Evolutionary conservation across 148 eudicot genomes (phyloP).

Genomic region (Persicaria maculosa): DNA sequence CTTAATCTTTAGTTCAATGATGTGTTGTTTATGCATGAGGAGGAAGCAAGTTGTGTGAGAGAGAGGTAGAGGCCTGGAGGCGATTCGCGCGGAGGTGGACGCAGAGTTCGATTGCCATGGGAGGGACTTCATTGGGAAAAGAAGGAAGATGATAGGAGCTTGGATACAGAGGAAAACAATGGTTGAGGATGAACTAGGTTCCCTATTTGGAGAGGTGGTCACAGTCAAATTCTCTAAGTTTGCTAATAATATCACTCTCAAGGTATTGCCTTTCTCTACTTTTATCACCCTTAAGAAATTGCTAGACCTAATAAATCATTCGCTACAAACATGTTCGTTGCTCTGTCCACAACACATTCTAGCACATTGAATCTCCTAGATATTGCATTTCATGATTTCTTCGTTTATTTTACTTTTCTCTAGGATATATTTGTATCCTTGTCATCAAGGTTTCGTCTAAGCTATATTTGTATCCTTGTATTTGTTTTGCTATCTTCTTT

Average conservation of each 20-base stretch:
- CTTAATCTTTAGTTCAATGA: conserved; percentile 8
- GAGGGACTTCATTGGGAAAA: conserved; percentile 28
- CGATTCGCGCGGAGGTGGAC: conserved; percentile 48
- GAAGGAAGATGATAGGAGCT: conserved; percentile 31
- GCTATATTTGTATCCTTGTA: no score
- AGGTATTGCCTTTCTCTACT: conserved; percentile 31
- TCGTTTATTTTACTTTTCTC: not conserved
- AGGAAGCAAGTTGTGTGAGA: conserved; percentile 50
- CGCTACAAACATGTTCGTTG: not conserved
- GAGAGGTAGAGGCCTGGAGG: conserved; percentile 44
- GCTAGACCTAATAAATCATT: not conserved
- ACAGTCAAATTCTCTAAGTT: conserved; percentile 84
- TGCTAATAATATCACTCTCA: conserved; percentile 76
- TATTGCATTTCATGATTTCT: not conserved
- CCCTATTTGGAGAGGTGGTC: conserved; percentile 80
- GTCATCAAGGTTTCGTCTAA: not conserved
- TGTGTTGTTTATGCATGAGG: conserved; percentile 43
- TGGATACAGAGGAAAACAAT: conserved; percentile 23
- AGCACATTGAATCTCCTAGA: not conserved
- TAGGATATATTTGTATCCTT: not conserved
- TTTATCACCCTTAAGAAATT: no score
- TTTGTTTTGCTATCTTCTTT: no score
- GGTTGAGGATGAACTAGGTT: conserved; percentile 77
- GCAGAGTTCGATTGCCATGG: conserved; percentile 45
- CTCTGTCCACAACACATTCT: not conserved